A percentile compares a stretch with the other conserved stretches of the same genome.
Conservation (phyloP, 2,329 filamentous ascomycete genomes). For the Canariomyces notabilis region DNA sequence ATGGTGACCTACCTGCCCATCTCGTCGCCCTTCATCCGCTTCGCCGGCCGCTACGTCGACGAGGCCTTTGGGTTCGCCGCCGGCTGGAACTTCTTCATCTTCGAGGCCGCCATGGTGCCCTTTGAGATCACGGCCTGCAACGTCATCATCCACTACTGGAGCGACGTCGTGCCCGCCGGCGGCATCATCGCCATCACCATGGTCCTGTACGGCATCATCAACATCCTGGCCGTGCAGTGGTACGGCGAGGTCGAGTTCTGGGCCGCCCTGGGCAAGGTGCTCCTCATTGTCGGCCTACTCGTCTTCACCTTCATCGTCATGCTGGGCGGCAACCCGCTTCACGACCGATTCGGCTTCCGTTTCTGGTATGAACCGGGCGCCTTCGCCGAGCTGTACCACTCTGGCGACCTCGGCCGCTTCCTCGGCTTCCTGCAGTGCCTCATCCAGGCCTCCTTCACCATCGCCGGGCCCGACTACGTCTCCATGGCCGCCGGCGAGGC, state of each 20-base stretch:
- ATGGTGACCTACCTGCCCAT: constrained; percentile 75
- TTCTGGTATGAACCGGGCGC: constrained; percentile 64
- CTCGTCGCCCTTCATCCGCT: constrained; percentile 72
- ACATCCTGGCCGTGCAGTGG: constrained; percentile 67
- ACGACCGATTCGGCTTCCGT: constrained; percentile 68
- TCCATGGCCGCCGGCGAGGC: constrained; percentile 53
- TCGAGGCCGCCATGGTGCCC: constrained; percentile 62
- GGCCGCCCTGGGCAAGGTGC: constrained; percentile 65
- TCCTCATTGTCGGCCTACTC: constrained; percentile 67
- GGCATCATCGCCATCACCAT: constrained; percentile 56
- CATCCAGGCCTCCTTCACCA: constrained; percentile 64
- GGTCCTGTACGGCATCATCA: constrained; percentile 47
- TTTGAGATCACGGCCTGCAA: constrained; percentile 64
- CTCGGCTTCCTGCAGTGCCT: constrained; percentile 72
- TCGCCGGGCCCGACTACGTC: constrained; percentile 62
- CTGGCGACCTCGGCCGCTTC: constrained; percentile 63
- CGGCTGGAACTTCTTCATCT: constrained; percentile 71
- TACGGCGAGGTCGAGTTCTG: constrained; percentile 76
- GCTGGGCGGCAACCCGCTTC: constrained; percentile 72
- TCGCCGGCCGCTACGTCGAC: constrained; percentile 70
- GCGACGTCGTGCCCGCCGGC: constrained; percentile 47
- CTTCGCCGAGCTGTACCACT: constrained; percentile 61
- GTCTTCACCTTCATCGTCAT: constrained; percentile 77
- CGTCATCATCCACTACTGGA: constrained; percentile 60
- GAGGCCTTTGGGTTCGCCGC: constrained; percentile 69